These are phyloP conservation scores for Ceratocystis destructans DNA, from an alignment of 2,329 filamentous ascomycete genomes.

Conservation along the genomic window DNA sequence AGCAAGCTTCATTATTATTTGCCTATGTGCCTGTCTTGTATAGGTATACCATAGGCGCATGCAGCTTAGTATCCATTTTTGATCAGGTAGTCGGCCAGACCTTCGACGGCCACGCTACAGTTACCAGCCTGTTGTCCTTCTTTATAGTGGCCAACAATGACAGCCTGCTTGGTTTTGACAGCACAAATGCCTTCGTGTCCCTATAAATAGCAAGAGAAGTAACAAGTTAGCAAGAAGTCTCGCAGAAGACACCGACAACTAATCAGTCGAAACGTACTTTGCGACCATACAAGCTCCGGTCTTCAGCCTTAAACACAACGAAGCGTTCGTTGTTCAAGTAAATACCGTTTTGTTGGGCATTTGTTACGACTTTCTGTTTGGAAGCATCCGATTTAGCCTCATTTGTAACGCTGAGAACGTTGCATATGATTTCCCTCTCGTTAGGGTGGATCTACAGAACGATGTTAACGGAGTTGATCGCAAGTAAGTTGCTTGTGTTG, in stretches of 20 bases:
- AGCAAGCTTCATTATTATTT: conserved; percentile 2
- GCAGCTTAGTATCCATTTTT: conserved; percentile 57
- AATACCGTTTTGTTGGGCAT: conserved; percentile 43
- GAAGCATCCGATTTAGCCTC: no score
- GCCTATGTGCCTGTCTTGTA: background rate
- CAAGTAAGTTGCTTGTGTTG: background rate
- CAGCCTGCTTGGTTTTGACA: conserved; percentile 75
- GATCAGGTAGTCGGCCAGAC: conserved; percentile 77
- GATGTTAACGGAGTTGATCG: background rate
- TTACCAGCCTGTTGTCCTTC: conserved; percentile 60
- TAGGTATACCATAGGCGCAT: background rate
- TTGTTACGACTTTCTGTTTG: no score
- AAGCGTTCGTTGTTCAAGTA: conserved; percentile 66
- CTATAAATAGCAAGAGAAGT: conserved; percentile 25
- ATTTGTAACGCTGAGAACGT: conserved; percentile 31
- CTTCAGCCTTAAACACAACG: conserved; percentile 62
- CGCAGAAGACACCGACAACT: background rate
- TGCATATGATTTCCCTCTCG: conserved; percentile 46
- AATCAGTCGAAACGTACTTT: conserved; percentile 44
- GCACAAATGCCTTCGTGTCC: conserved; percentile 70
- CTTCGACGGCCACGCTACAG: conserved; percentile 65
- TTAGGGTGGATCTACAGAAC: conserved; percentile 25
- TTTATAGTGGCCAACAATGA: conserved; percentile 77
- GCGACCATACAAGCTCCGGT: conserved; percentile 70
- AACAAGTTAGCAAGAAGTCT: background rate